These are phyloP conservation scores for Phoma herbarum DNA, from an alignment of 2,329 filamentous ascomycete species.

Conservation along the genomic window DNA sequence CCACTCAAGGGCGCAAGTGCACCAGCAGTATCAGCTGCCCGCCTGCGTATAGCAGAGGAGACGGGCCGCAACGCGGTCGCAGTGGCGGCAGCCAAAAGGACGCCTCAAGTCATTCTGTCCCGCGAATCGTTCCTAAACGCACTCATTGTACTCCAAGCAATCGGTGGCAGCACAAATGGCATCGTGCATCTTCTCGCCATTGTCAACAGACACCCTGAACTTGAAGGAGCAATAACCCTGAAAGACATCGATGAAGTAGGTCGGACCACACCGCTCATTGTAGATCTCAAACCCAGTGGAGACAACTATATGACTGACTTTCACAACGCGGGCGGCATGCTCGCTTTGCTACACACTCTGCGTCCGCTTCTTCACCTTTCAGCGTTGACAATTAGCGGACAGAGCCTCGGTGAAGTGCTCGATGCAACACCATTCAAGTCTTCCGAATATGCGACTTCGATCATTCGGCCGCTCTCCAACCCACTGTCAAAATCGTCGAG, in stretches of 20 bases:
- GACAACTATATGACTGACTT: slow-evolving; percentile 88
- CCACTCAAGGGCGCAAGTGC: slow-evolving; percentile 62
- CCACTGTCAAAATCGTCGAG: slow-evolving; percentile 86
- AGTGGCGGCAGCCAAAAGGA: slow-evolving; percentile 51
- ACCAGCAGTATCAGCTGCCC: slow-evolving; percentile 62
- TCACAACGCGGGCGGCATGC: slow-evolving; percentile 81
- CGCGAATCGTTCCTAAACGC: slow-evolving; percentile 60
- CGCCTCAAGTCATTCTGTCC: slow-evolving; percentile 56
- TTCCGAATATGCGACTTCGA: slow-evolving; percentile 19
- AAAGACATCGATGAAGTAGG: slow-evolving; percentile 82
- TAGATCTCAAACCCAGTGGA: slow-evolving; percentile 83
- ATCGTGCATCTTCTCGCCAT: slow-evolving; percentile 57
- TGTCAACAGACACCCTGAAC: slow-evolving; percentile 59
- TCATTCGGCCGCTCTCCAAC: slow-evolving; percentile 67
- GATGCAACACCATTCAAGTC: slow-evolving; percentile 76
- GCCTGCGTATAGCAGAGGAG: slow-evolving; percentile 63
- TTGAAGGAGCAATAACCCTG: slow-evolving; percentile 76
- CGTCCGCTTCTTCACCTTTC: slow-evolving; percentile 79
- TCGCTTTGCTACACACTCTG: slow-evolving; percentile 81
- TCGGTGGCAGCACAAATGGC: slow-evolving; percentile 56
- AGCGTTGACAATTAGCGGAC: slow-evolving; percentile 80
- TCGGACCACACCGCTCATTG: slow-evolving; percentile 81
- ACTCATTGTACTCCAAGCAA: slow-evolving; percentile 56
- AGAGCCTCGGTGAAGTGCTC: slow-evolving; percentile 80
- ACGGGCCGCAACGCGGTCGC: slow-evolving; percentile 61